phyloP scores from a whole-genome alignment of 176 grass and related monocot species.

The Bothriochloa decipiens region DNA sequence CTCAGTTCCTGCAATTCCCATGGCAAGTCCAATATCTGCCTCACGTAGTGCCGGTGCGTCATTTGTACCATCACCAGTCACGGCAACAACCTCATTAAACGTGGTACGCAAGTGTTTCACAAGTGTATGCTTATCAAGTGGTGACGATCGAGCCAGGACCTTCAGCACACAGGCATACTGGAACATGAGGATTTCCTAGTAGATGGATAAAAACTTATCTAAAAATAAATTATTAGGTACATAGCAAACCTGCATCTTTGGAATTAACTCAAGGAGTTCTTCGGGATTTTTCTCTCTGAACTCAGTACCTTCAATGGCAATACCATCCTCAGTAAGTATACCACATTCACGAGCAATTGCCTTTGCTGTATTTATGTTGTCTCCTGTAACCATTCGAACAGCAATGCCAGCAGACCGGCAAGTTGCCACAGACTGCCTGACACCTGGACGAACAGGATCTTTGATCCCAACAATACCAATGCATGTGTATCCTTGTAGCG shows the following conservation, averaged over 20 bases:
- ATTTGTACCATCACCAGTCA: slow-evolving; percentile 98
- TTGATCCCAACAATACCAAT: slow-evolving; percentile 81
- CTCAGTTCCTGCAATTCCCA: slow-evolving; percentile 96
- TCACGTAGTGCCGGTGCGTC: slow-evolving; percentile 91
- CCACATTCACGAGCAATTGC: slow-evolving; percentile 73
- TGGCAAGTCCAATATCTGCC: slow-evolving; percentile 98
- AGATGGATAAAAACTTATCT: slow-evolving; percentile 29
- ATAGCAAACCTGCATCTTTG: slow-evolving; percentile 84
- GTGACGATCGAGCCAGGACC: slow-evolving; percentile 88
- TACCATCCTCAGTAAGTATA: slow-evolving; percentile 70
- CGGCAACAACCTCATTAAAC: slow-evolving; percentile 88
- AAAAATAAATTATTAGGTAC: slow-evolving; percentile 29
- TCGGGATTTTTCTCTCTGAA: slow-evolving; percentile 64
- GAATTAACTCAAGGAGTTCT: slow-evolving; percentile 84
- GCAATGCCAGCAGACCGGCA: slow-evolving; percentile 67
- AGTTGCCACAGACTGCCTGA: slow-evolving; percentile 62
- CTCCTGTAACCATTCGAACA: slow-evolving; percentile 75
- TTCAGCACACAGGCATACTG: slow-evolving; percentile 40
- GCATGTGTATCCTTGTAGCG: slow-evolving; percentile 56
- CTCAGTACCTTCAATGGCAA: slow-evolving; percentile 71
- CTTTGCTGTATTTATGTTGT: slow-evolving; percentile 83
- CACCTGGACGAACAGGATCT: slow-evolving; percentile 63
- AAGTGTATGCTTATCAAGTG: slow-evolving; percentile 81
- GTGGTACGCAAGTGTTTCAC: slow-evolving; percentile 72
- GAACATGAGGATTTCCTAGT: slow-evolving; percentile 30